phyloP scores from a whole-genome alignment of 78 protist species.

The Chrysochromulina parva region DNA sequence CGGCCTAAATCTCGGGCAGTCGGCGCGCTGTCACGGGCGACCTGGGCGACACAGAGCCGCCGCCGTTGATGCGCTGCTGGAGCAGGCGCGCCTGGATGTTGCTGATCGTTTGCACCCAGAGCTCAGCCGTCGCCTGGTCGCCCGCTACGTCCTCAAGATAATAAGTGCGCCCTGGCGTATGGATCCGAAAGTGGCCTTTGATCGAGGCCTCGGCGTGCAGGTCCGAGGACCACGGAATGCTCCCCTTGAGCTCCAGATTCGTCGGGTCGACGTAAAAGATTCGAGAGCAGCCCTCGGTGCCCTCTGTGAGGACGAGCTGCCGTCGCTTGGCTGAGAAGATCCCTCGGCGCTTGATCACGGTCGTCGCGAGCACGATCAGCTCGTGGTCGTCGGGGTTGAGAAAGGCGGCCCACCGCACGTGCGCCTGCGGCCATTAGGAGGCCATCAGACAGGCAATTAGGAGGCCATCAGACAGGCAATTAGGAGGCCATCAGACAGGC shows the following conservation, averaged over 20 bases:
- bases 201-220: background rate
- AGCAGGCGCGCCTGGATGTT: no score
- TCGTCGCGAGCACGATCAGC: background rate
- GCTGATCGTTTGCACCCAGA: background rate
- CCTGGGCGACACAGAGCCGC: no score
- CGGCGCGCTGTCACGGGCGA: no score
- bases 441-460: no score
- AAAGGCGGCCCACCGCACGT: background rate
- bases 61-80: no score
- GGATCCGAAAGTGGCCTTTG: background rate
- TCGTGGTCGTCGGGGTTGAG: background rate
- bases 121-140: background rate
- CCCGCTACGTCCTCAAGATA: background rate
- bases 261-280: background rate
- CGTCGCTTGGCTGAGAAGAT: background rate
- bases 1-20: no score
- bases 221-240: background rate
- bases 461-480: no score
- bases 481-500: no score
- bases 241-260: background rate
- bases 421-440: no score
- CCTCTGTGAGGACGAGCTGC: background rate
- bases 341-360: background rate
- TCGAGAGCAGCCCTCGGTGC: background rate
- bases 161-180: background rate